A percentile compares a stretch with the other conserved stretches of the same genome.
Conservation (phyloP, 805 yeast species). For the Monosporozyma servazzii region DNA sequence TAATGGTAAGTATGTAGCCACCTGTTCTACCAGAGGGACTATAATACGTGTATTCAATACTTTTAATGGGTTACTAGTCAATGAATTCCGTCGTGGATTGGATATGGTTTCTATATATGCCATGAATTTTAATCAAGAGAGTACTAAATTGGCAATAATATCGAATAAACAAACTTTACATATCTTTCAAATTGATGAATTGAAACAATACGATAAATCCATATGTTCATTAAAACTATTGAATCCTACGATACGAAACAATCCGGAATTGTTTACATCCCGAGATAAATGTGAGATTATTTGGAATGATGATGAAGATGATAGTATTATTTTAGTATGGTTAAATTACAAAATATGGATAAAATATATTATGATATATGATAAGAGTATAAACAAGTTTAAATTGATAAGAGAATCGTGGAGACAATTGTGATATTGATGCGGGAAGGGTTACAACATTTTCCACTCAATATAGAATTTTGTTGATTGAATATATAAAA, state of each 20-base stretch:
- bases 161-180: conserved; percentile 88
- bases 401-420: conserved; percentile 11
- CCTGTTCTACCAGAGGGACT: conserved; percentile 87
- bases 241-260: conserved; percentile 15
- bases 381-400: conserved; percentile 18
- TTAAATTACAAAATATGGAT: conserved; percentile 71
- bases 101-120: conserved; percentile 78
- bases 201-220: conserved; percentile 35
- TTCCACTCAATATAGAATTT: no score
- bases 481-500: no score
- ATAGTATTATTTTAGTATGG: conserved; percentile 70
- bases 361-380: conserved; percentile 63
- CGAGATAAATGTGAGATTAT: conserved; percentile 26
- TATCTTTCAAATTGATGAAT: conserved; percentile 45
- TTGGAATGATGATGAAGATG: conserved; percentile 36
- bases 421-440: conserved; percentile 4
- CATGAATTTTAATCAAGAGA: conserved; percentile 74
- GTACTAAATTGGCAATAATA: conserved; percentile 68
- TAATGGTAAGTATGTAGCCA: conserved; percentile 75
- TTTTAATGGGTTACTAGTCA: conserved; percentile 49
- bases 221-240: conserved; percentile 60
- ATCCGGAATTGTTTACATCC: conserved; percentile 8
- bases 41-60: conserved; percentile 74
- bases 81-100: conserved; percentile 82
- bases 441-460: no score